Evolutionary conservation across 495 filamentous ascomycete species (phyloP), one percentile per base, ranked within the genome.

Genomic region (Mycothermus thermophilus): DNA sequence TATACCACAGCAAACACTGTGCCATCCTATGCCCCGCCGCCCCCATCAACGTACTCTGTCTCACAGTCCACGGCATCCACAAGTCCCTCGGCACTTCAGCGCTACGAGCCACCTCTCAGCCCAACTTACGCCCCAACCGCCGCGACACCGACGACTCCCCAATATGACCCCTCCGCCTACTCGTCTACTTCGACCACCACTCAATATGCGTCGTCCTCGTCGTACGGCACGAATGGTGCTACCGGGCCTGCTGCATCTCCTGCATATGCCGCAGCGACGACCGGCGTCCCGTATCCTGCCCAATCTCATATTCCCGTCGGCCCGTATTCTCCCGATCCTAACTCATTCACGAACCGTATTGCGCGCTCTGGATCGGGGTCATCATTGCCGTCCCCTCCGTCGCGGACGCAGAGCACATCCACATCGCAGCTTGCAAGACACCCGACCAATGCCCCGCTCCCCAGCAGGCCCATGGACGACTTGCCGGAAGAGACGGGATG

Each of bases 391-490:
- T 65, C 62, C 2, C 59, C 64, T 19, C 54, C 58, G 6, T 31
- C 34, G 5, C 51, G 48, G 19, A 34, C 53, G n/a, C 50, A 52
- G 25, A 33, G n/a, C n/a, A n/a, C n/a, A n/a, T n/a, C 44, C 15
- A 38, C 48, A 5, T 31, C 57, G 17, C 53, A 59, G 15, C 39
- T 71, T 9, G 50, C 57, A 34, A 55, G 69, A 37, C 69, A 73
- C 36, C 69, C 69, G 3, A 73, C 69, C 0, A 66, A 70, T 40
- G 58, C 64, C 20, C 69, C 69, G 24, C 56, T 73, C 14, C 69
- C 69, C 16, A 69, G 47, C 35, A 63, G 67, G 5, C 69, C 69
- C 3, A 56, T 63, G 35, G 62, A 66, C 7, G 50, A 64, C 25
- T 25, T 52, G 21, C 46, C 48, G 2, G 63, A 62, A 27, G 62